Conservation (phyloP, 1,284 basidiomycete genomes). For the Chalciporus sp. region DNA sequence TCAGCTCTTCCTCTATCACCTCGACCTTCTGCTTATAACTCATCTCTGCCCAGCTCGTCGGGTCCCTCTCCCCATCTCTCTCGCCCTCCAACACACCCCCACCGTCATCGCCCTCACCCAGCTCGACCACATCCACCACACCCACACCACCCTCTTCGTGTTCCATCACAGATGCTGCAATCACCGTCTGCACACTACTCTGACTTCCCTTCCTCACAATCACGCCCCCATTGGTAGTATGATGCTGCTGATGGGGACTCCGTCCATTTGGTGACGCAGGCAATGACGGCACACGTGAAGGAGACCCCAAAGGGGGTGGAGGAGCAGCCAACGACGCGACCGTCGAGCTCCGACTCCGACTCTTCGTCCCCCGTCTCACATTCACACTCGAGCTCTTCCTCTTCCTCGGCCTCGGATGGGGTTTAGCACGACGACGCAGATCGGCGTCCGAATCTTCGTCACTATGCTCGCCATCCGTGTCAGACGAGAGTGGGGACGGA, state of each 20-base stretch:
- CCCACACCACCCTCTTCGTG: constrained; percentile 22
- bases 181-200: constrained; percentile 72
- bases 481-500: constrained; percentile 49
- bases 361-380: constrained; percentile 22
- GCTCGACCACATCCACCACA: constrained; percentile 33
- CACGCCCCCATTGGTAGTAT: not conserved
- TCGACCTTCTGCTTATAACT: constrained; percentile 41
- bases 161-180: constrained; percentile 43
- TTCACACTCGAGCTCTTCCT: constrained; percentile 19
- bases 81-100: constrained; percentile 12
- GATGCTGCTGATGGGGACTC: not conserved
- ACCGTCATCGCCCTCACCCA: constrained; percentile 20
- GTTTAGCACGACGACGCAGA: not conserved
- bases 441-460: constrained; percentile 27
- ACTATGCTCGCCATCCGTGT: constrained; percentile 50
- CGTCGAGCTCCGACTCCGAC: constrained; percentile 61
- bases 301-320: constrained; percentile 11
- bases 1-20: constrained; percentile 53
- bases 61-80: not conserved
- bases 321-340: constrained; percentile 55
- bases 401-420: constrained; percentile 18
- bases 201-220: constrained; percentile 49
- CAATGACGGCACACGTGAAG: not conserved
- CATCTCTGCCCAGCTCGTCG: constrained; percentile 32
- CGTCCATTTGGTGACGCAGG: not conserved